Evolutionary conservation across 352 stramenopile species (phyloP), one percentile per base, ranked within the genome.

Genomic region (Globisporangium parvum): DNA sequence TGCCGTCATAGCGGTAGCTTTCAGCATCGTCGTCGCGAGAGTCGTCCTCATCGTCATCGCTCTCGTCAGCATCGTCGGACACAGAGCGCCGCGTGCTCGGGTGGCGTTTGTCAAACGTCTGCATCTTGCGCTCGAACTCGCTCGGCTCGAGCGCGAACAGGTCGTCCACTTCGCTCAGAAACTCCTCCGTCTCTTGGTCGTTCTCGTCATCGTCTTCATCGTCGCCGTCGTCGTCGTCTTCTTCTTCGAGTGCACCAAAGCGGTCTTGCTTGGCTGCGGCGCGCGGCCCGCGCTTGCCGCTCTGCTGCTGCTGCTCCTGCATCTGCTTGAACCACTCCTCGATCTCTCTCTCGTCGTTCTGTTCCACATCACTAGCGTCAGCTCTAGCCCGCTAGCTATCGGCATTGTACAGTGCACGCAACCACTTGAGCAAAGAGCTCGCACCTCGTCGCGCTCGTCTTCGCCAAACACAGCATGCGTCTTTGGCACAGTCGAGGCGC

Each of bases 151-250:
- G 55, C 21, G 57, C 51, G 37, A 92, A 88, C 11, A 92, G 62
- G 28, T 90, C 73, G 44, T 92, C 80, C 2, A 86, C 78, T 51
- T 84, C 79, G 37, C 83, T 72, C 37, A 92, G 51, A 48, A 93
- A 88, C 60, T 83, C 68, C 37, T 87, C 57, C 0, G 67, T 81
- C 62, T 89, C 79, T 31, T 80, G 59, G 42, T 92, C 77, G 1
- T 67, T 39, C 4, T 70, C 62, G 1, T 70, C 65, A 15, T 67
- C 64, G 2, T 64, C 59, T 12, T 66, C 65, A 12, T 63, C 59
- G 12, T 62, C 55, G 14, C 66, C 58, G 14, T 66, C 63, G 39
- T 64, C 44, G 6, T 64, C 46, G 17, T 55, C 51, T 5, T 62
- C 51, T n/a, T 64, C 70, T 2, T 62, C 56, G 6, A 54, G 56